Percentiles rank a stretch among this genome's conserved stretches.
Conservation (phyloP, 768 basidiomycete species). For the Mycena galopus region DNA sequence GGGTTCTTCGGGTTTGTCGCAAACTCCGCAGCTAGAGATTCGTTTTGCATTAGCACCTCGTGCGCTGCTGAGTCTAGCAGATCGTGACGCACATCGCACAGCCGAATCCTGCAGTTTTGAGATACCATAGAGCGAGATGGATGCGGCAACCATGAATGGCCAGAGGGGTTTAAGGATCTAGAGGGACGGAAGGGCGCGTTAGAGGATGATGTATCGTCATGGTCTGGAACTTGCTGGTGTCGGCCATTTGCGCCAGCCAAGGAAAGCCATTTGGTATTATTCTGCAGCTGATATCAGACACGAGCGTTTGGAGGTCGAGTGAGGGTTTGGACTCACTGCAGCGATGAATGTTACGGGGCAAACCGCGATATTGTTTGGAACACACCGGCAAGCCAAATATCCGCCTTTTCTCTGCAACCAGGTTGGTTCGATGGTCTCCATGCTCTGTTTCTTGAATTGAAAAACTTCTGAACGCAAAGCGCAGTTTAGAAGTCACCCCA, state of each 20-base stretch:
- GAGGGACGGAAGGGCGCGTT: conserved; percentile 9
- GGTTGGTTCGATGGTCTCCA: too few relatives aligned
- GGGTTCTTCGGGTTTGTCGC: conserved; percentile 87
- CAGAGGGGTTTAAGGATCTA: conserved; percentile 83
- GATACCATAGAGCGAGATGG: conserved; percentile 76
- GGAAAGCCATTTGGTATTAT: conserved; percentile 71
- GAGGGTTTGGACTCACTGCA: conserved; percentile 12
- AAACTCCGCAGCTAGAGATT: conserved; percentile 73
- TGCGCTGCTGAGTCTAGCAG: neutral
- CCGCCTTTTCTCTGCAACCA: too few relatives aligned
- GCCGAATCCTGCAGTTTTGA: conserved; percentile 75
- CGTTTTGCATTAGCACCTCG: conserved; percentile 6
- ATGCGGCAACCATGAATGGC: conserved; percentile 81
- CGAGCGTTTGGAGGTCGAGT: neutral
- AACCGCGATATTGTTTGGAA: conserved; percentile 18
- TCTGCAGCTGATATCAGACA: conserved; percentile 34
- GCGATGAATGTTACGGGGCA: conserved; percentile 13
- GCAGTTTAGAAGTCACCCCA: too few relatives aligned
- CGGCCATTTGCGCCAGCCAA: conserved; percentile 86
- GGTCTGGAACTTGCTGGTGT: conserved; percentile 69
- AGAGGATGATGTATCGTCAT: conserved; percentile 28
- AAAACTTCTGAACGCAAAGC: too few relatives aligned
- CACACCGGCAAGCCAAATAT: neutral
- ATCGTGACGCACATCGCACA: conserved; percentile 72
- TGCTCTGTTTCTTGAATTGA: too few relatives aligned